Base-by-base conservation (phyloP, 176 grass and related monocot genomes). In the Paspalum notatum region DNA sequence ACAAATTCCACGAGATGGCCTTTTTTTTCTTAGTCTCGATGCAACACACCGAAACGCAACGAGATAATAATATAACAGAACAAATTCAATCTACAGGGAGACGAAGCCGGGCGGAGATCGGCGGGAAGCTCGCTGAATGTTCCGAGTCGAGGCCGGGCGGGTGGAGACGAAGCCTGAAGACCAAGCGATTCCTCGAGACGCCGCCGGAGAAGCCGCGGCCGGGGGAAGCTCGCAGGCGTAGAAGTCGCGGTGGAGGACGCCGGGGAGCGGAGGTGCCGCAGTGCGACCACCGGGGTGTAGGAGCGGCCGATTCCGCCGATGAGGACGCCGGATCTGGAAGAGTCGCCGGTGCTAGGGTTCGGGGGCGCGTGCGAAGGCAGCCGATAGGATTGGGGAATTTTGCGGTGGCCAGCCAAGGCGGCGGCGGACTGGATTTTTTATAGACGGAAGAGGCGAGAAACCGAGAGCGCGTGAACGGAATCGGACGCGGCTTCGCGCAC, bases 271-370 rank as follows among this genome's bases (percentile, higher is more conserved):
- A 15, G 49, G 67, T 16, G 73, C 58, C 42, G 54, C 15, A 20
- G 52, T 50, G n/a, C 46, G 1, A 45, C 12, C 21, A 10, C 11
- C 5, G 43, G 32, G 7, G 3, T n/a, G 20, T 27, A 25, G 68
- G 17, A 62, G 81, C 8, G 5, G 51, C 16, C 74, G 80, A 39
- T 52, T 51, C 32, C 70, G 69, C 51, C 45, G 43, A 0, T 7
- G 24, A 49, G 74, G 10, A 8, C 56, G 17, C 59, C 66, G 24
- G 68, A 53, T 74, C 75, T 60, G 86, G 37, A 41, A 75, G 44
- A 20, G 22, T 79, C 82, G 76, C 76, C 82, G 80, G 61, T 13
- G 46, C 46, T 89, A 89, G 76, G 75, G 76, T 76, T 84, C 54
- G 12, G 62, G 12, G 37, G 16, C 76, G 49, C 18, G 45, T 16